Evolutionary conservation across 345 rosid genomes (phyloP).

Genomic region (Rhizophora apiculata): DNA sequence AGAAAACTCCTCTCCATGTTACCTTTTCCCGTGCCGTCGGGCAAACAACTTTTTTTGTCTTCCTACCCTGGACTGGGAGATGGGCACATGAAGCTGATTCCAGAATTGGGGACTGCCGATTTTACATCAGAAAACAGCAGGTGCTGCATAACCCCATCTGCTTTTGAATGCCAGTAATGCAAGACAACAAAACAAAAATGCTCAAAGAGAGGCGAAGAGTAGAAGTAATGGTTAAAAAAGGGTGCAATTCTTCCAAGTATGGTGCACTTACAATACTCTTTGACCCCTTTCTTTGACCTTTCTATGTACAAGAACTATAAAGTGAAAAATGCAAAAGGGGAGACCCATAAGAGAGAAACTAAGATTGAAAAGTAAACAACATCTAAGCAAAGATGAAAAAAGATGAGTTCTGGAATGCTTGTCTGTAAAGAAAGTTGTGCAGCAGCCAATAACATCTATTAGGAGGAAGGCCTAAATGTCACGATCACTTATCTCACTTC

Average conservation of each 20-base stretch:
- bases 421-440: not conserved
- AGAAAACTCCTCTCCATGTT: too few species aligned
- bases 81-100: too few species aligned
- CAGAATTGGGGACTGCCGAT: too few species aligned
- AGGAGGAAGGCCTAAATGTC: not conserved
- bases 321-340: not conserved
- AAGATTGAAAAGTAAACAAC: too few species aligned
- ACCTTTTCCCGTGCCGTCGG: too few species aligned
- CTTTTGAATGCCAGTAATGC: not conserved
- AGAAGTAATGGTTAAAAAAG: not conserved
- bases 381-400: too few species aligned
- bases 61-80: too few species aligned
- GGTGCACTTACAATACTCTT: constrained; percentile 15
- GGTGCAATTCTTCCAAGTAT: constrained; percentile 14
- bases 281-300: constrained; percentile 10
- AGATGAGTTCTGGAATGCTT: not conserved
- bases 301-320: constrained; percentile 27
- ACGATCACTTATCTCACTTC: constrained; percentile 10
- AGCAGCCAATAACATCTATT: not conserved
- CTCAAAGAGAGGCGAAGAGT: not conserved
- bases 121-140: too few species aligned
- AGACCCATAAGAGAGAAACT: too few species aligned
- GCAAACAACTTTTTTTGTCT: too few species aligned
- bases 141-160: not conserved
- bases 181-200: not conserved